Evolutionary conservation across 805 yeast genomes (phyloP), one percentile per base, ranked within the genome.

Genomic region (Starmerella floricola): DNA sequence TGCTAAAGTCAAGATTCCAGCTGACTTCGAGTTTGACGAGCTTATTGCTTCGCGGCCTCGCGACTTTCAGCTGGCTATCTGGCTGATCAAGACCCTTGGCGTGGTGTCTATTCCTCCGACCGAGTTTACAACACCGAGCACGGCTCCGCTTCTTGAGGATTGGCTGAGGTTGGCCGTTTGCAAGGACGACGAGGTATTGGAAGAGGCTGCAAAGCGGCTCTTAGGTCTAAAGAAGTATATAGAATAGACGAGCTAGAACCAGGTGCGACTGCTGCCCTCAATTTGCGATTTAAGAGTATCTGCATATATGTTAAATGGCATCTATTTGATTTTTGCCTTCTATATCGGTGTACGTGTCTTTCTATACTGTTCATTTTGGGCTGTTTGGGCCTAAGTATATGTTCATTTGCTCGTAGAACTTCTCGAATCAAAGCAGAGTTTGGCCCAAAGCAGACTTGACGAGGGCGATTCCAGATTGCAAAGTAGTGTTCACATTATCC

Each of bases 31-130:
- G 34, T 80, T 71, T 59, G 96, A 96, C 1, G 75, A 65, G 13
- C 86, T 78, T 15, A 71, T 91, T 46, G 57, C 64, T 39, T 61
- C 61, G 28, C 74, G 81, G 48, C 88, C 94, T 13, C 76, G 76
- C 49, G 98, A 91, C 64, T 91, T 86, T 69, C 76, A 75, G 58
- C 69, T 79, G 49, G 93, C 95, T 1, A 84, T 83, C 63, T 91
- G 97, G 96, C 69, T 91, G 46, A 85, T 86, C 55, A 78, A 76
- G 58, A 94, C 86, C 58, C 61, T 88, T 44, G 98, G 98, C 10
- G 93, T 91, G 31, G 97, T 91, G 17, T 80, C 94, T 3, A 91
- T 91, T 50, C 98, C 98, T 10, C 97, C 97, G 23, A 80, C 95
- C n/a, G 97, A 88, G 62, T 91, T 91, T 57, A 76, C 83, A 55